Evolutionary conservation across 1,284 basidiomycete genomes (phyloP).

Genomic region (Puccinia novopanici): DNA sequence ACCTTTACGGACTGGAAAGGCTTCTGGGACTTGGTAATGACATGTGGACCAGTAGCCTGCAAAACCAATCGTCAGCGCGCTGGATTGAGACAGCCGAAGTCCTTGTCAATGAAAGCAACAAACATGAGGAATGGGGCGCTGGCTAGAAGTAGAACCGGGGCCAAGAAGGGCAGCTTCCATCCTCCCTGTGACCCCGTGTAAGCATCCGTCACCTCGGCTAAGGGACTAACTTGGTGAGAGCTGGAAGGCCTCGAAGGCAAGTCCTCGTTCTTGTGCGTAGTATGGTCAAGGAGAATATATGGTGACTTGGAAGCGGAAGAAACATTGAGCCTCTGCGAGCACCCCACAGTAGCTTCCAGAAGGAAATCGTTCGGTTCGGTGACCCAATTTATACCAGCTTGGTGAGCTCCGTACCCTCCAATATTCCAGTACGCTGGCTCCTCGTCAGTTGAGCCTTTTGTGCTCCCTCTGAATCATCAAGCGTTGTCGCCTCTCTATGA

Average conservation of each 20-base stretch:
- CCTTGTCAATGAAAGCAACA: neutral
- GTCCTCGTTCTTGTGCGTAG: neutral
- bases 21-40: neutral
- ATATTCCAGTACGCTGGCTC: neutral
- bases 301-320: neutral
- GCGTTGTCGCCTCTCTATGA: neutral
- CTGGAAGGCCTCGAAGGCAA: neutral
- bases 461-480: neutral
- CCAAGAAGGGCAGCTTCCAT: slow-evolving; percentile 24
- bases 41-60: neutral
- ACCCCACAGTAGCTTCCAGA: neutral
- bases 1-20: neutral
- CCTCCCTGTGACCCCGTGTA: slow-evolving; percentile 49
- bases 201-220: slow-evolving; percentile 50
- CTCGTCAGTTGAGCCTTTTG: neutral
- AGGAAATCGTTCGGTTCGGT: neutral
- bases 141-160: neutral
- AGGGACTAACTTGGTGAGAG: slow-evolving; percentile 31
- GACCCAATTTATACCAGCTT: neutral
- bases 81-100: neutral
- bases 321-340: neutral
- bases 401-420: neutral
- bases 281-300: neutral
- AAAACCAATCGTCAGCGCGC: neutral
- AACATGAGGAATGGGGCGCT: neutral